A percentile compares a stretch with the other conserved stretches of the same genome.
Conservation (phyloP, 2,329 filamentous ascomycete genomes). For the Chaetomium sp. region DNA sequence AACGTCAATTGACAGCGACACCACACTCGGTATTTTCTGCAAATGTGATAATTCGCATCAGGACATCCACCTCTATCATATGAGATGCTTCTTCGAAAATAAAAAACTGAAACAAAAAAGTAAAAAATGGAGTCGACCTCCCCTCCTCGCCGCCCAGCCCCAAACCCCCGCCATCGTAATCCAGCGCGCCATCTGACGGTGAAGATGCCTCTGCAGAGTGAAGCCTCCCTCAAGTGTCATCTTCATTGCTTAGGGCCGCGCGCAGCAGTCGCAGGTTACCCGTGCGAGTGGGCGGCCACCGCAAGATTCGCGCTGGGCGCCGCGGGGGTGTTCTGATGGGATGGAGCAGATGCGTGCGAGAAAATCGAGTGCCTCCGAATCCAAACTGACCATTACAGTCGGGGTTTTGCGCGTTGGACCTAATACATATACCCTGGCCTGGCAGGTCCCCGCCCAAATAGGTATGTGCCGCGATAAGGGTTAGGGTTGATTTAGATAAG, state of each 20-base stretch:
- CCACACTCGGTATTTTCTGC: too few species aligned
- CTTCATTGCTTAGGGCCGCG: slow-evolving; percentile 61
- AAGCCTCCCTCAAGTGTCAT: slow-evolving; percentile 63
- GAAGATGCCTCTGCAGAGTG: slow-evolving; percentile 67
- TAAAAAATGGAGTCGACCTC: slow-evolving; percentile 39
- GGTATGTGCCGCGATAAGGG: too few species aligned
- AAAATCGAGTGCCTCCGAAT: slow-evolving; percentile 50
- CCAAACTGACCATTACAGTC: slow-evolving; percentile 60
- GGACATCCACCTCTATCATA: too few species aligned
- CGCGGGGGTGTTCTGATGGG: slow-evolving; percentile 48
- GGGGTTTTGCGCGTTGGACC: slow-evolving; percentile 3
- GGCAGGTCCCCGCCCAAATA: too few species aligned
- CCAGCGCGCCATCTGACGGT: slow-evolving; percentile 65
- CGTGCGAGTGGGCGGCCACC: slow-evolving; percentile 59
- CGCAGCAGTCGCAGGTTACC: slow-evolving; percentile 61
- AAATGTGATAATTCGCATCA: too few species aligned
- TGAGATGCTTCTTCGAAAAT: too few species aligned
- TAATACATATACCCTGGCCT: slow-evolving; percentile 12
- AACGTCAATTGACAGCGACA: too few species aligned
- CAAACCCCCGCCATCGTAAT: slow-evolving; percentile 59
- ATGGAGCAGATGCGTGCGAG: slow-evolving; percentile 43
- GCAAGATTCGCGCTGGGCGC: slow-evolving; percentile 64
- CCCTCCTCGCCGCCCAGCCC: slow-evolving; percentile 50
- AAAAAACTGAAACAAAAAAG: not conserved
- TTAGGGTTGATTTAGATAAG: slow-evolving; percentile 2